Percentiles rank a stretch among this genome's conserved stretches.
Evolutionary conservation across 2,329 filamentous ascomycete genomes (phyloP).

Genomic region (Ophidiomyces ophidiicola): DNA sequence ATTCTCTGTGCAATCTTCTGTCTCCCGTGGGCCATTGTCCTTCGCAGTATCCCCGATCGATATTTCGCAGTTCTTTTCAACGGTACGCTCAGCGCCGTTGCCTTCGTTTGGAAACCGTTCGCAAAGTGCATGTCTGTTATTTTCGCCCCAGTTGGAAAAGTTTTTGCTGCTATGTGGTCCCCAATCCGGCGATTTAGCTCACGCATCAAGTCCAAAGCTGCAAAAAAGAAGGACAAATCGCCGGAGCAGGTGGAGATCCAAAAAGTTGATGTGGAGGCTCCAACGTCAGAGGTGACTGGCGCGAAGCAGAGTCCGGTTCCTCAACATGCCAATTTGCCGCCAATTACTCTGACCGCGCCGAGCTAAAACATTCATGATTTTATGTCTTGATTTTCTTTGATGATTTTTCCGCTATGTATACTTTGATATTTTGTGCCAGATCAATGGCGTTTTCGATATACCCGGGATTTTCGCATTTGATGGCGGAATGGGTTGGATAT

Average conservation of each 20-base stretch:
- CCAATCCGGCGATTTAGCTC: slow-evolving; percentile 20
- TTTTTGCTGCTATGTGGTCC: slow-evolving; percentile 17
- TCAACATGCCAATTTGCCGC: slow-evolving; percentile 20
- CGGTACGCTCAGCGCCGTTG: slow-evolving; percentile 44
- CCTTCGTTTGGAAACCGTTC: slow-evolving; percentile 38
- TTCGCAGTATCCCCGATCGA: slow-evolving; percentile 71
- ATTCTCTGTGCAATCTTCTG: slow-evolving; percentile 74
- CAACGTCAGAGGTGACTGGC: not conserved
- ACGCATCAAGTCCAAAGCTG: slow-evolving; percentile 14
- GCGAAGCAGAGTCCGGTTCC: slow-evolving; percentile 6
- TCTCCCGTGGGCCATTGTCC: slow-evolving; percentile 66
- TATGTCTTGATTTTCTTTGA: not conserved
- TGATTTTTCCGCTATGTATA: not conserved
- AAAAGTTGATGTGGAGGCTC: slow-evolving; percentile 13
- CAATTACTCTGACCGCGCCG: slow-evolving; percentile 31
- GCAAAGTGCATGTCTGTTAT: slow-evolving; percentile 21
- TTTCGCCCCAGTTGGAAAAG: slow-evolving; percentile 23
- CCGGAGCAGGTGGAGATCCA: slow-evolving; percentile 16
- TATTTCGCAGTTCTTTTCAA: slow-evolving; percentile 33
- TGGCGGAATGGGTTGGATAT: too few relatives aligned
- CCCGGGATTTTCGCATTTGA: too few relatives aligned
- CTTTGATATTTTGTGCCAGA: not conserved
- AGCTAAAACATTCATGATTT: slow-evolving; percentile 14
- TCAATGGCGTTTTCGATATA: not conserved
- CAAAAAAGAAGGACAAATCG: slow-evolving; percentile 8